phyloP scores from a whole-genome alignment of 257 asterid genomes.

The Prunella vulgaris region DNA sequence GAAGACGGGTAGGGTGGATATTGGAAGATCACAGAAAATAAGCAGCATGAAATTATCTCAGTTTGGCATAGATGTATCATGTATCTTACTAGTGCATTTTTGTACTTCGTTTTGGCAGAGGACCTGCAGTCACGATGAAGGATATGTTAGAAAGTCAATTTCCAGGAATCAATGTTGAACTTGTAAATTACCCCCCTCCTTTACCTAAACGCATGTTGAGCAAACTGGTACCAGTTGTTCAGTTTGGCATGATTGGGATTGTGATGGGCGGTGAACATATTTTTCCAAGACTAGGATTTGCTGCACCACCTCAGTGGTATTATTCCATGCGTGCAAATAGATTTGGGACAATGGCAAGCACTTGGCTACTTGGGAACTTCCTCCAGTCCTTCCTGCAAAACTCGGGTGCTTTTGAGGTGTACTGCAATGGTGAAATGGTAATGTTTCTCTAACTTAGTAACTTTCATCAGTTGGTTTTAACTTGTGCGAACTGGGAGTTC shows the following conservation, averaged over 20 bases:
- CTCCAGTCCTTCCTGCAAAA: constrained; percentile 81
- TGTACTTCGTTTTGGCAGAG: constrained; percentile 49
- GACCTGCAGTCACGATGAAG: constrained; percentile 90
- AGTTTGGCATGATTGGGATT: constrained; percentile 72
- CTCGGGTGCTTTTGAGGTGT: constrained; percentile 91
- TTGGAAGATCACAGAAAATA: neutral
- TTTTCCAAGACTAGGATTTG: constrained; percentile 69
- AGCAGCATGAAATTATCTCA: neutral
- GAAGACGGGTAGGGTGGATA: neutral
- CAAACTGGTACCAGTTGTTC: constrained; percentile 75
- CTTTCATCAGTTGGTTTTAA: constrained; percentile 4
- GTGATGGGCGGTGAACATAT: constrained; percentile 85
- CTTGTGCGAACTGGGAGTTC: neutral
- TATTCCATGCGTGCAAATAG: constrained; percentile 69
- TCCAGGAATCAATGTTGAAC: constrained; percentile 80
- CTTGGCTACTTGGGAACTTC: constrained; percentile 87
- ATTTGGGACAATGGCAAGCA: constrained; percentile 86
- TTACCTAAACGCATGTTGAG: constrained; percentile 83
- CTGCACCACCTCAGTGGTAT: constrained; percentile 88
- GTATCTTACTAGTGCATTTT: neutral
- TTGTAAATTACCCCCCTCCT: constrained; percentile 91
- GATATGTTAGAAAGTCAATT: constrained; percentile 82
- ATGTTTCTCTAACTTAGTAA: constrained; percentile 22
- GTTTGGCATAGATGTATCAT: neutral
- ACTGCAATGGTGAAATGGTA: constrained; percentile 83